Evolutionary conservation across 768 basidiomycete genomes (phyloP), one percentile per base, ranked within the genome.

Genomic region (Phylloporus arenicola): DNA sequence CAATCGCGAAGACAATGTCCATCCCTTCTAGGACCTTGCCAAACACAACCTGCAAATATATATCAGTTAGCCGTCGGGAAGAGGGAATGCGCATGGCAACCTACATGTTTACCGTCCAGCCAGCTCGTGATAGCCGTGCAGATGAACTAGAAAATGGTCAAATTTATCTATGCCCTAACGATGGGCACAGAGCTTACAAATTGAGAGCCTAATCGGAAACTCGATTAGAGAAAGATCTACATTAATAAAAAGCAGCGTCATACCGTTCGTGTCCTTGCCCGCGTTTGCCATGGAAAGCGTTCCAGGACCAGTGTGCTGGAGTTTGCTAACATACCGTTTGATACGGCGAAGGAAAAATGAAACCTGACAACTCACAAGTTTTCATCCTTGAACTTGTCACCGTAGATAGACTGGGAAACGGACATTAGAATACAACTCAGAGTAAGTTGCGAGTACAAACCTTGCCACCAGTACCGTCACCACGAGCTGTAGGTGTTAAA

Each of bases 211-310:
- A 51, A 9, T 37, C 12, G 1, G 22, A 6, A 61, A 17, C 31
- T 37, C 34, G 37, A 25, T 50, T 35, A 61, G 49, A 30, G 44
- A 37, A 11, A 30, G 16, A 3, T n/a, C 20, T 7, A 12, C 1
- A 13, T 51, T 22, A 20, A 12, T 0, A n/a, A 4, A 7, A 0
- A 22, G 3, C 10, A 20, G 2, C 5, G 22, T 56, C 72, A 51
- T 64, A 88, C 89, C 94, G 61, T 97, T 97, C 30, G 94, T 96
- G 67, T 94, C 88, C 68, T 84, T 86, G 64, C 85, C 86, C 48
- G 92, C 83, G 62, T 96, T 97, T 43, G 94, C 94, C 94, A 97
- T 96, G 2, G 92, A 93, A 51, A 95, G 80, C 50, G 79, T 76
- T 55, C 94, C 94, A 44, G 89, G 81, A 33, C 82, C 83, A 60